Evolutionary conservation across 805 yeast species (phyloP), one percentile per base, ranked within the genome.

Genomic region (Metschnikowia picachoensis): DNA sequence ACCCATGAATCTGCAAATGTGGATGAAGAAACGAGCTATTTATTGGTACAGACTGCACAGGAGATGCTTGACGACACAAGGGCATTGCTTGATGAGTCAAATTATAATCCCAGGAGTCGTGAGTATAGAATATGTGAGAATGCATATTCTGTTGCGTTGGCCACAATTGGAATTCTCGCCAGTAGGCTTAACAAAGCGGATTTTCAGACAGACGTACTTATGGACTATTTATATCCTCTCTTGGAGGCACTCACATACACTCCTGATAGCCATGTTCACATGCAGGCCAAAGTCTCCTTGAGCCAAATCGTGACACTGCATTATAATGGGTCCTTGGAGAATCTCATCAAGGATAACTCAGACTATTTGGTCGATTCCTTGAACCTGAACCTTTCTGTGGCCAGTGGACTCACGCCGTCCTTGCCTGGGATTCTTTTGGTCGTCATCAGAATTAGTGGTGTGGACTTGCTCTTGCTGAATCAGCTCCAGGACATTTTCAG

Each of bases 291-390:
- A 3, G 47, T 67, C 15, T 67, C 78, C 3, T 66, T 91, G 5
- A 77, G 87, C 0, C 52, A 63, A 9, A 65, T 72, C 1, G 55
- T 64, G 13, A 60, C 69, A 4, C 66, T 82, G 11, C 85, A 83
- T 49, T 61, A 65, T 13, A 56, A 68, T 30, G 84, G 84, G 0
- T 79, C 88, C 0, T 63, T 91, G 2, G 68, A 68, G 30, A 62
- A 64, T 3, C 59, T 92, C 48, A 71, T 94, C 2, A 57, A 74
- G 32, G 80, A 79, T 25, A 92, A 90, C 60, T 74, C 82, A 46
- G 97, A 92, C 56, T 91, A 91, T 59, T 64, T 92, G 15, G 68
- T 90, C 13, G 97, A 94, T 60, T 68, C 89, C 0, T 68, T 90
- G n/a, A 84, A 95, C 3, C 64, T 81, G 28, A 78, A 77, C 50